Evolutionary conservation across 345 rosid genomes (phyloP), one percentile per base, ranked within the genome.

Genomic region (Eucalyptus virginea): DNA sequence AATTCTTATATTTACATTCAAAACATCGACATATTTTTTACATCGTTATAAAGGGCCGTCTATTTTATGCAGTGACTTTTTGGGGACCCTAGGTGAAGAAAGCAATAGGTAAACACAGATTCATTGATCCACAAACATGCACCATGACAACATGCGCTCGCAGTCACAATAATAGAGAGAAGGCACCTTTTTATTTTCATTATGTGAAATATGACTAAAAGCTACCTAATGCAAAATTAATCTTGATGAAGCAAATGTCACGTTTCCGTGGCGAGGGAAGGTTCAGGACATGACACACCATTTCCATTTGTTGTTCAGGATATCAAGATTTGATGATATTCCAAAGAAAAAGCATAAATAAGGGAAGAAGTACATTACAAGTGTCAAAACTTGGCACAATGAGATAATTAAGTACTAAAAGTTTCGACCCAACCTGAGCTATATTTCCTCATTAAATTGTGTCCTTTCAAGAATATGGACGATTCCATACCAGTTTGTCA

Each of bases 251-350:
- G 54, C 2, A 1, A 51, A 51, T 51, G 54, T 51, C 54, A 51
- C 9, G 9, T 51, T 18, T 51, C 23, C 1, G 9, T 51, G 54
- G 23, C 54, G 54, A 51, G 54, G 23, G 54, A 51, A 51, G 54
- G 54, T 51, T 51, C 23, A 51, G 1, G 54, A 51, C 1, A 8
- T 1, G 28, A 60, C 30, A 28, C n/a, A 60, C 97, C 96, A 96
- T 95, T 92, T 96, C 98, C 34, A 94, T 26, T 88, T 98, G 99
- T 89, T 94, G 94, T 88, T 90, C 92, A 88, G 99, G 96, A 89
- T 98, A 96, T 92, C 93, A 95, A 94, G 88, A 97, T 93, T 98
- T 98, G 91, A 77, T 54, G 69, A 21, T 12, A 34, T 47, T 62
- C 47, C 7, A 81, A 87, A 80, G 34, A 19, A 48, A 23, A 89